These are phyloP conservation scores for Zychaea mexicana DNA, from an alignment of 371 early-diverging fungal genomes.

Conservation along the genomic window DNA sequence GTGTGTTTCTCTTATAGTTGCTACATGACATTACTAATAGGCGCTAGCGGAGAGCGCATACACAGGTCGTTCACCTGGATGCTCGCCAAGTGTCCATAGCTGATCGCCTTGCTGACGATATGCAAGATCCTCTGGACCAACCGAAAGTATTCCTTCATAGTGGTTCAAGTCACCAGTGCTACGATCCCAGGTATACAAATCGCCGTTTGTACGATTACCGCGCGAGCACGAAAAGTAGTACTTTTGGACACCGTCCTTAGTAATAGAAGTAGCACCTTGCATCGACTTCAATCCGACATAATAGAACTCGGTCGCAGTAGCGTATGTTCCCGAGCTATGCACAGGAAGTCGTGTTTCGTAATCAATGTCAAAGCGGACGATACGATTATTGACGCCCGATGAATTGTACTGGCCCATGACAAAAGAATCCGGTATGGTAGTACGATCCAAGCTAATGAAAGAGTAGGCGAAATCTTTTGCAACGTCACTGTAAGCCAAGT, in stretches of 20 bases:
- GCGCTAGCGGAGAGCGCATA: neutral
- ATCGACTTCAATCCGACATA: slow-evolving; percentile 11
- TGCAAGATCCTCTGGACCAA: slow-evolving; percentile 8
- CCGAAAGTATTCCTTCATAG: neutral
- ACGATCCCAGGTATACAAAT: slow-evolving; percentile 8
- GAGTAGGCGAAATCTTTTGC: slow-evolving; percentile 7
- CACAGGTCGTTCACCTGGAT: slow-evolving; percentile 5
- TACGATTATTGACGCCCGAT: slow-evolving; percentile 1
- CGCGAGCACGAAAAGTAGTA: slow-evolving; percentile 13
- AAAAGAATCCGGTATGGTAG: slow-evolving; percentile 7
- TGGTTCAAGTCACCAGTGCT: neutral
- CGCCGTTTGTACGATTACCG: slow-evolving; percentile 2
- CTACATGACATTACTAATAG: too few relatives aligned
- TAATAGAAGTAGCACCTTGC: slow-evolving; percentile 10
- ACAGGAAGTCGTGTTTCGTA: slow-evolving; percentile 1
- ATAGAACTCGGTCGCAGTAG: slow-evolving; percentile 10
- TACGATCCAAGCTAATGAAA: slow-evolving; percentile 6
- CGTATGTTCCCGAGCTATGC: neutral
- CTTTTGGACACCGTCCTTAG: slow-evolving; percentile 1
- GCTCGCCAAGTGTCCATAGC: slow-evolving; percentile 10
- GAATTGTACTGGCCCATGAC: slow-evolving; percentile 10
- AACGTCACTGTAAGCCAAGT: neutral
- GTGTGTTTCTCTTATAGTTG: too few relatives aligned
- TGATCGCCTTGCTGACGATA: slow-evolving; percentile 8
- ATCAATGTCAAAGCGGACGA: slow-evolving; percentile 14